Percentiles rank a stretch among this genome's conserved stretches.
Evolutionary conservation across 2,329 filamentous ascomycete species (phyloP).

Genomic region (Trichoderma guizhouense): DNA sequence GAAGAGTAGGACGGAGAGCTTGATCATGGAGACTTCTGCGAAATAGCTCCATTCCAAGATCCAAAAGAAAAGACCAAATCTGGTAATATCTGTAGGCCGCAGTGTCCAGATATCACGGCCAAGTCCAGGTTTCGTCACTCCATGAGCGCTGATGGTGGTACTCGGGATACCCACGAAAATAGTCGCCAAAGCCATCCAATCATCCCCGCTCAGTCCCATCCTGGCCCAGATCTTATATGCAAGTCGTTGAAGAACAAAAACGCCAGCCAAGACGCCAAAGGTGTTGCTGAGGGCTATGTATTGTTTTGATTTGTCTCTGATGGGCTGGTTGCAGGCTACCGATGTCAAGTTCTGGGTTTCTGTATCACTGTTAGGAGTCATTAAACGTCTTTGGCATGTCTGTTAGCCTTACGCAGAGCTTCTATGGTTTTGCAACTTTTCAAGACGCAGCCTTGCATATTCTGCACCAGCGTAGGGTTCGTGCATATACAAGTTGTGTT

Average conservation of each 20-base stretch:
- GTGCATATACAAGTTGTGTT: slow-evolving; percentile 34
- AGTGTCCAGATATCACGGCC: slow-evolving; percentile 52
- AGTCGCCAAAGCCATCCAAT: slow-evolving; percentile 32
- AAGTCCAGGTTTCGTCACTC: slow-evolving; percentile 39
- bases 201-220: slow-evolving; percentile 37
- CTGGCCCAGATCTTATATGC: slow-evolving; percentile 34
- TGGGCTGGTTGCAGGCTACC: slow-evolving; percentile 21
- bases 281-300: slow-evolving; percentile 34
- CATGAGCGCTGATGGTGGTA: slow-evolving; percentile 31
- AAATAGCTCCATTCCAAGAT: slow-evolving; percentile 46
- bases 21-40: slow-evolving; percentile 42
- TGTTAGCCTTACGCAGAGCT: slow-evolving; percentile 29
- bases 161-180: slow-evolving; percentile 27
- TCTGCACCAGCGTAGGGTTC: slow-evolving; percentile 25
- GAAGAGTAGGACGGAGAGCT: slow-evolving; percentile 52
- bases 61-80: slow-evolving; percentile 44
- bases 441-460: slow-evolving; percentile 29
- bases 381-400: neutral
- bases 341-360: slow-evolving; percentile 28
- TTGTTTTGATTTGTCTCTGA: slow-evolving; percentile 32
- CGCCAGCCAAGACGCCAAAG: slow-evolving; percentile 35
- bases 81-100: slow-evolving; percentile 37
- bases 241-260: slow-evolving; percentile 43
- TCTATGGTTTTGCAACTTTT: slow-evolving; percentile 31
- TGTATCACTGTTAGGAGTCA: slow-evolving; percentile 6